Percentiles rank a stretch among this genome's conserved stretches.
These are phyloP conservation scores for Cytospora chrysosperma DNA, from an alignment of 2,329 filamentous ascomycete species.

Conservation along the genomic window DNA sequence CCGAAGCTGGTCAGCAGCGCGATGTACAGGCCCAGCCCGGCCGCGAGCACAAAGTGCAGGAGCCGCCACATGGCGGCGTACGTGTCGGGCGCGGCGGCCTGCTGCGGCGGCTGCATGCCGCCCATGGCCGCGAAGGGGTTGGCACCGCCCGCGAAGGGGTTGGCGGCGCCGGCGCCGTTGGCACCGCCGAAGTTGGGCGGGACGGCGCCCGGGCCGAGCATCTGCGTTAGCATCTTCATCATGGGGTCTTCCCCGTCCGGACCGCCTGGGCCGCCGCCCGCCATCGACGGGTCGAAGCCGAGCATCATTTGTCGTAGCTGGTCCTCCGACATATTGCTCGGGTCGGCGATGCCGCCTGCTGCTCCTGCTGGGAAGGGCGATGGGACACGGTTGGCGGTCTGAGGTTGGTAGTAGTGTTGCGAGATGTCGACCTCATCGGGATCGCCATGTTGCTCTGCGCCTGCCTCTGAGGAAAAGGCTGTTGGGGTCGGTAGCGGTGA, in stretches of 20 bases:
- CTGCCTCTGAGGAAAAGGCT: conserved; percentile 34
- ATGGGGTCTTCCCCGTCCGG: conserved; percentile 55
- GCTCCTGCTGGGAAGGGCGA: conserved; percentile 25
- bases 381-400: conserved; percentile 41
- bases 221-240: conserved; percentile 74
- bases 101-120: conserved; percentile 36
- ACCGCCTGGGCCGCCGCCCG: conserved; percentile 24
- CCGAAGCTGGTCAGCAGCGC: conserved; percentile 66
- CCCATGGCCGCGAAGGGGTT: conserved; percentile 43
- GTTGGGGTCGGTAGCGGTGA: conserved; percentile 36
- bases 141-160: conserved; percentile 29
- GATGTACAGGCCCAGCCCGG: conserved; percentile 70
- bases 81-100: conserved; percentile 35
- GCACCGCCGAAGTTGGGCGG: conserved; percentile 26
- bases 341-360: conserved; percentile 31
- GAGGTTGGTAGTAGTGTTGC: conserved; percentile 66
- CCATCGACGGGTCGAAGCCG: conserved; percentile 48
- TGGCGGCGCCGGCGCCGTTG: conserved; percentile 35
- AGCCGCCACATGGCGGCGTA: conserved; percentile 64
- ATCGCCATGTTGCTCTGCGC: conserved; percentile 49
- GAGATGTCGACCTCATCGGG: conserved; percentile 79
- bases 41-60: conserved; percentile 69
- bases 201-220: conserved; percentile 47
- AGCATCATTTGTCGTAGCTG: conserved; percentile 66
- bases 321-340: conserved; percentile 50